These are phyloP conservation scores for Lolium rigidum DNA, from an alignment of 176 grass and related monocot genomes.

Conservation along the genomic window DNA sequence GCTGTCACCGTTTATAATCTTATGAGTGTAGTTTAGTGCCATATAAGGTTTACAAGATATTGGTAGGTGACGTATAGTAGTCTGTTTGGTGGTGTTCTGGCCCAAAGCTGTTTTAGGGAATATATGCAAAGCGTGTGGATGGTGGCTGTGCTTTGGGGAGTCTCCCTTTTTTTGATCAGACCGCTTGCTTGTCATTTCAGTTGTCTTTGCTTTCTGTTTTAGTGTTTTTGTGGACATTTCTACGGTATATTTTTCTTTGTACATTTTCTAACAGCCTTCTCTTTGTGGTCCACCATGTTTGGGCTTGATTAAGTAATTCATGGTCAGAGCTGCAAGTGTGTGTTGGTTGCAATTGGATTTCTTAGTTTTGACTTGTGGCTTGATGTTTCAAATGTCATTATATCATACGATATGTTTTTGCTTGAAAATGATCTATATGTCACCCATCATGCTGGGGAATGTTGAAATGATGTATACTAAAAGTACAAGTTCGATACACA, in stretches of 20 bases:
- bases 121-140: constrained; percentile 5
- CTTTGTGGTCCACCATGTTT: neutral
- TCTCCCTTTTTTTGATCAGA: neutral
- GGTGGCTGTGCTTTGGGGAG: neutral
- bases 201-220: neutral
- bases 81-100: constrained; percentile 28
- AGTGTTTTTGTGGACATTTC: constrained; percentile 18
- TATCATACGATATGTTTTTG: neutral
- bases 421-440: constrained; percentile 14
- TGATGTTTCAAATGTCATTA: neutral
- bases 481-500: neutral
- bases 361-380: neutral
- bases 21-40: neutral
- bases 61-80: neutral
- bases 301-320: constrained; percentile 8
- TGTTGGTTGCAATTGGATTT: neutral
- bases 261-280: neutral
- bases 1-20: neutral
- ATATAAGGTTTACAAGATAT: constrained; percentile 15
- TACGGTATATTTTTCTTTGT: neutral
- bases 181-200: neutral
- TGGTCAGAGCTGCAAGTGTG: neutral
- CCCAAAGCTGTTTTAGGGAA: constrained; percentile 21
- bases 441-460: constrained; percentile 2
- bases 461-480: neutral